These are phyloP conservation scores for Parietaria judaica DNA, from an alignment of 306 rosid genomes.

Conservation along the genomic window DNA sequence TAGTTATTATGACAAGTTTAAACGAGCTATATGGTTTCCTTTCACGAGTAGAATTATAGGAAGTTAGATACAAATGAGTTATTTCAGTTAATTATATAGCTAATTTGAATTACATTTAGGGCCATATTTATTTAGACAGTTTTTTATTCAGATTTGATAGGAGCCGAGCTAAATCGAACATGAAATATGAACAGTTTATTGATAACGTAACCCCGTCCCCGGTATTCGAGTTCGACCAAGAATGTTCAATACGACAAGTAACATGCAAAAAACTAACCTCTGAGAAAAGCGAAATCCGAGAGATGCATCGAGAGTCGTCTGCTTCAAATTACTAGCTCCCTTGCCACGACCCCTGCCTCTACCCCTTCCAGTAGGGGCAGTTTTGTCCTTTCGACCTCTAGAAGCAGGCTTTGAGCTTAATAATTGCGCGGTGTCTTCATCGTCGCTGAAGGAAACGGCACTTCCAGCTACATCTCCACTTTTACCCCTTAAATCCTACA, in stretches of 20 bases:
- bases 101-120: too few relatives aligned
- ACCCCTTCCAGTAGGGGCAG: constrained; percentile 67
- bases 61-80: too few relatives aligned
- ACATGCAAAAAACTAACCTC: constrained; percentile 40
- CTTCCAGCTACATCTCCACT: constrained; percentile 51
- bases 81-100: too few relatives aligned
- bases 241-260: too few relatives aligned
- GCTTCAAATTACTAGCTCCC: constrained; percentile 62
- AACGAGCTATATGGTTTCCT: constrained; percentile 2
- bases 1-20: neutral
- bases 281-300: constrained; percentile 69
- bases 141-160: too few relatives aligned
- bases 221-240: too few relatives aligned
- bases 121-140: too few relatives aligned
- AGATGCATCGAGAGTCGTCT: constrained; percentile 84
- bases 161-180: too few relatives aligned
- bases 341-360: constrained; percentile 60
- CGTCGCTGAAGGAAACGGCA: constrained; percentile 84
- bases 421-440: constrained; percentile 58
- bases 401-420: constrained; percentile 47
- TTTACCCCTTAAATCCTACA: constrained; percentile 53
- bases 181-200: too few relatives aligned
- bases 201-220: too few relatives aligned
- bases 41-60: neutral
- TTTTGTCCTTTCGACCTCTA: constrained; percentile 64